These are phyloP conservation scores for Daucus carota DNA, from an alignment of 129 eudicot species.

Conservation along the genomic window DH1_v3.0 NC_030383.2:16787501-16788000, in stretches of 20 bases:
- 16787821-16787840: neutral
- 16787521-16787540: neutral
- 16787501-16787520: too few relatives aligned
- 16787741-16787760: neutral
- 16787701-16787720: conserved; percentile 73
- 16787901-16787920: conserved; percentile 68
- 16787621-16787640: conserved; percentile 64
- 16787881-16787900: conserved; percentile 76
- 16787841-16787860: neutral
- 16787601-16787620: conserved; percentile 59
- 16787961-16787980: conserved; percentile 51
- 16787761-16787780: neutral
- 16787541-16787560: neutral
- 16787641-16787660: conserved; percentile 52
- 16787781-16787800: neutral
- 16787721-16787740: conserved; percentile 63
- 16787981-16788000: conserved; percentile 55
- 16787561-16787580: neutral
- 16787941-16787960: conserved; percentile 57
- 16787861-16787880: conserved; percentile 72
- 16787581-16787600: neutral
- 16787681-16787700: conserved; percentile 66
- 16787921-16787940: conserved; percentile 69
- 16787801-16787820: too few relatives aligned
- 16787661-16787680: conserved; percentile 55